Evolutionary conservation across 1,139 yeast species (phyloP), one percentile per base, ranked within the genome.

Genomic region (Taiozyma onychis): DNA sequence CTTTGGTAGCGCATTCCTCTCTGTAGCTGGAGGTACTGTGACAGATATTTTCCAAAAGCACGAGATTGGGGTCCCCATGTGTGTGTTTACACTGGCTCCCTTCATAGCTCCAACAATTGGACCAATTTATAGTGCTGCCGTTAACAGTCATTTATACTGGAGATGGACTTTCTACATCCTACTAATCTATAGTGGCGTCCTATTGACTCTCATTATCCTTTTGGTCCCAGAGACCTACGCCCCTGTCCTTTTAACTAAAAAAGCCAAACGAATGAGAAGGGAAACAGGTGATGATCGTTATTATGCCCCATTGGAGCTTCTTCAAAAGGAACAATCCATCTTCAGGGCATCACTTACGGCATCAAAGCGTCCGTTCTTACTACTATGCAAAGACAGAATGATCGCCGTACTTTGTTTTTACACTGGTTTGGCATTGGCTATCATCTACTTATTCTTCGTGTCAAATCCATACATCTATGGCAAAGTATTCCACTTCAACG

Each of bases 11-110:
- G 82, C 87, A 9, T 87, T 87, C 45, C 73, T 86, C 47, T 82
- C 88, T 34, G 85, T 85, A 51, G 85, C 87, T 16, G 89, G 90
- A 48, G 95, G 95, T n/a, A 78, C 89, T 8, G 69, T 86, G 44
- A 80, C 85, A 47, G 95, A 86, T 64, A 71, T 85, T 46, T 79
- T 76, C 56, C 80, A 77, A 47, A 76, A 74, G 49, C 70, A 74
- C 48, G 75, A 83, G 24, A 74, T 88, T 56, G 86, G 87, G 11
- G 72, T 82, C 44, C 90, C 93, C 4, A 79, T 86, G 74, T 81
- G 88, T 10, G 69, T 85, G 42, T 85, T 80, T 63, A 77, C 88
- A n/a, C 72, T 85, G 51, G 77, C 88, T 24, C 90, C 93, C 1
- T 85, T 86, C 61, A 68, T 84, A 13, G 95, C 93, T 1, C 95